Base-by-base conservation (phyloP, 108 stramenopile genomes). In the Fragilaria radians region DNA sequence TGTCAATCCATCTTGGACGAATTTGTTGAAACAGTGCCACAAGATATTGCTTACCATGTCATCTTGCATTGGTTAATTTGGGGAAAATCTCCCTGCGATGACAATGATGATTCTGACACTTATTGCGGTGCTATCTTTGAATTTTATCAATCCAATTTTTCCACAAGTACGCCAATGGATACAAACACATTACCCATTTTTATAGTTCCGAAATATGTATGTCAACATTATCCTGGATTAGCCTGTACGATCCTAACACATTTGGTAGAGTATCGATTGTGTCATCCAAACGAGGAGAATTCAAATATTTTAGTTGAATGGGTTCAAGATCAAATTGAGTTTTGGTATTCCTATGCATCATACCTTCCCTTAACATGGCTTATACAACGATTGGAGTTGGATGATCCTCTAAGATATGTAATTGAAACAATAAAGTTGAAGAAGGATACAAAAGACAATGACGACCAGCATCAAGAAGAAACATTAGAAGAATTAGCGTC, bases 211-310 rank as follows among this genome's bases (percentile, higher is more conserved):
- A 52, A 72, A 52, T 54, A 68, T 1, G 27, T 85, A 23, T 59
- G 67, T 2, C 64, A 59, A 30, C 49, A 52, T 18, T 91, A 84
- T 69, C 83, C 89, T 45, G 89, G 89, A 48, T 87, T 91, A 31
- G 28, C 74, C 9, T 17, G 67, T 11, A 61, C 72, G 1, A 54
- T 91, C 23, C 58, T 85, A 51, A 70, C 80, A 0, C 77, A 87
- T 58, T 45, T 91, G 67, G 64, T 87, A 21, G 86, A 87, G 59
- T 80, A 53, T 56, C 62, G 86, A 28, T 54, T 91, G 32, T 66
- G 68, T 7, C 65, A 76, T 42, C 79, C 80, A 51, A 17, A 67
- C 55, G 19, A 62, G 21, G 36, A 29, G 14, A 14, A 14, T 42
- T 42, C 11, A 7, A 11, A 7, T 42, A 42, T 7, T 14, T 42